Base-by-base conservation (phyloP, 257 asterid genomes). In the Henckelia pumila region DNA sequence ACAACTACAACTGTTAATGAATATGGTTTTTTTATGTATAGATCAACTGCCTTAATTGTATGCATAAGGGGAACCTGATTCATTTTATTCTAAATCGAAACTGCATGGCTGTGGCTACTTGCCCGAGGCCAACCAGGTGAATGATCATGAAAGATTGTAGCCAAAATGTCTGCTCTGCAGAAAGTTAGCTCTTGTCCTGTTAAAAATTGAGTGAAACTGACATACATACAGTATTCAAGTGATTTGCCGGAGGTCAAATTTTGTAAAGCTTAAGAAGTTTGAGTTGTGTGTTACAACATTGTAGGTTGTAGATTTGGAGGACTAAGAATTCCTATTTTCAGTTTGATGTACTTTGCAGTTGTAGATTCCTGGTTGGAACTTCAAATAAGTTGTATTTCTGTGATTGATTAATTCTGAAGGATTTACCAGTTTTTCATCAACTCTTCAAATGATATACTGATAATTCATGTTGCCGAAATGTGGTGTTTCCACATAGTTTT, bases 201-300 rank as follows among this genome's bases (percentile, higher is more conserved):
- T 29, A 29, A 29, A 29, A 35, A 35, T 16, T 10, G 47, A 35
- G 14, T 35, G 47, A 9, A 35, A 35, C 47, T 1, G 4, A 35
- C 59, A 28, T 53, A 30, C 64, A 7, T 9, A 4, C 33, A 61
- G 35, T 26, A 30, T 50, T 17, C 63, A 32, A 30, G 49, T 17
- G 47, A 23, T 62, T 52, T 53, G 4, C 56, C 62, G 63, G 63
- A 20, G 55, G 28, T 70, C 63, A 62, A 70, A 37, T 21, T 70
- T 56, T 7, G n/a, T 66, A n/a, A n/a, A 44, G 37, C n/a, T 40
- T 40, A 40, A 40, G 50, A 40, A 40, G 50, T 40, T 11, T 40
- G n/a, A 40, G 50, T 14, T 40, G n/a, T 40, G n/a, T 40, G 50
- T 40, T 0, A 40, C 50, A 11, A 14, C 50, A 40, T 14, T 40